These are phyloP conservation scores for Tuber umbilicatum DNA, from an alignment of 495 filamentous ascomycete genomes.

Conservation along the genomic window DNA sequence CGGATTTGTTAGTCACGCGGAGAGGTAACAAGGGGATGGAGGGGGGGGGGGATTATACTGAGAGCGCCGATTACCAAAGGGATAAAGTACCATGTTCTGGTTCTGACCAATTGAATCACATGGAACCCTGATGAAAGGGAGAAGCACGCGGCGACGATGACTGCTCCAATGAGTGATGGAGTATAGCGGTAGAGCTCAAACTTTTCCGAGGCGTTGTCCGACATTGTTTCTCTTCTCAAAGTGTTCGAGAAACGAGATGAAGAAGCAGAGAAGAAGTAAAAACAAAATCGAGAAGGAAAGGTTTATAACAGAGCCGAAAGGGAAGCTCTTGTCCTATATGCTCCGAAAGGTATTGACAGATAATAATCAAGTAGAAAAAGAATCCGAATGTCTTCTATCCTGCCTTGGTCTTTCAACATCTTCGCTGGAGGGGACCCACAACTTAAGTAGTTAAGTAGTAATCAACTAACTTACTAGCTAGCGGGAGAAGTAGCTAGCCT, in stretches of 20 bases:
- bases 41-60: slow-evolving; percentile 32
- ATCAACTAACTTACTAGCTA: background rate
- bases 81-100: slow-evolving; percentile 56
- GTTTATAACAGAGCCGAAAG: background rate
- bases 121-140: slow-evolving; percentile 47
- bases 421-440: background rate
- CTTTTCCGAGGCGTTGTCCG: background rate
- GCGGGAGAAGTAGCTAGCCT: background rate
- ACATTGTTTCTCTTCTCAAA: background rate
- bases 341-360: background rate
- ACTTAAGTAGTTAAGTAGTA: slow-evolving; percentile 6
- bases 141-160: slow-evolving; percentile 52
- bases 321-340: background rate
- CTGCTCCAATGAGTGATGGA: slow-evolving; percentile 48
- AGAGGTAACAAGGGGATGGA: background rate
- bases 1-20: background rate
- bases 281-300: background rate
- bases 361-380: background rate
- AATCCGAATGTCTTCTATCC: background rate
- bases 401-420: background rate
- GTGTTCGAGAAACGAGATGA: background rate
- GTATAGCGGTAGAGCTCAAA: slow-evolving; percentile 47
- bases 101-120: slow-evolving; percentile 47
- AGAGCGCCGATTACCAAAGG: slow-evolving; percentile 57
- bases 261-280: background rate